Base-by-base conservation (phyloP, 306 rosid genomes). In the Betula pendula region DNA sequence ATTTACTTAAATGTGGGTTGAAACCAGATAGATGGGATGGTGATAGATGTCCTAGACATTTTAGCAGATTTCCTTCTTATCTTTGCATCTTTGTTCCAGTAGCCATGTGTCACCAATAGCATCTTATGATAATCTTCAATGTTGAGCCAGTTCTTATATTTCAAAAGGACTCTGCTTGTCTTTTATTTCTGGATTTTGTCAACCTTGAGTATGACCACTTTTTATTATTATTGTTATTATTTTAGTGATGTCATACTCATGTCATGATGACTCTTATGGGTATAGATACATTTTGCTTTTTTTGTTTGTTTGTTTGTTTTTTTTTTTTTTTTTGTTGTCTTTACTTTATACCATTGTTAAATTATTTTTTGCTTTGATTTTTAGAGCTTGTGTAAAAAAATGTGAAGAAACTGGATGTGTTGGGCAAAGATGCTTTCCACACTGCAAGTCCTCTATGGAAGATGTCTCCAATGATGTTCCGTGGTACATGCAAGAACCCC, bases 351-450 rank as follows among this genome's bases (percentile, higher is more conserved):
- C 42, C 24, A 44, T 1, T 27, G 47, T 5, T 24, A 42, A 47
- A 11, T 51, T 35, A 25, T 53, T 58, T 56, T 48, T 65, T 48
- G 17, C 55, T 62, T 66, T 72, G 74, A 15, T 79, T 29, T 73
- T 70, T 27, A 92, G 97, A 84, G 83, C 33, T 27, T 92, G 97
- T 77, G 81, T 90, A 22, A 82, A 68, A 70, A 78, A 87, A 70
- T 92, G 97, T 86, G 87, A 79, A 73, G 85, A 84, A 86, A 87
- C 72, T 55, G 97, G 93, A 73, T 92, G 96, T 69, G 80, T 83
- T 67, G 85, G 72, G 8, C 75, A 81, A 67, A 85, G 65, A 84
- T 88, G 95, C 84, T 90, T 92, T 80, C 84, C 90, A 13, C 80
- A 82, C 17, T 90, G 96, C 85, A 86, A 87, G 75, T 79, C 78